Conservation (phyloP, 2,329 filamentous ascomycete species). For the Phyllosticta citrichinensis region DNA sequence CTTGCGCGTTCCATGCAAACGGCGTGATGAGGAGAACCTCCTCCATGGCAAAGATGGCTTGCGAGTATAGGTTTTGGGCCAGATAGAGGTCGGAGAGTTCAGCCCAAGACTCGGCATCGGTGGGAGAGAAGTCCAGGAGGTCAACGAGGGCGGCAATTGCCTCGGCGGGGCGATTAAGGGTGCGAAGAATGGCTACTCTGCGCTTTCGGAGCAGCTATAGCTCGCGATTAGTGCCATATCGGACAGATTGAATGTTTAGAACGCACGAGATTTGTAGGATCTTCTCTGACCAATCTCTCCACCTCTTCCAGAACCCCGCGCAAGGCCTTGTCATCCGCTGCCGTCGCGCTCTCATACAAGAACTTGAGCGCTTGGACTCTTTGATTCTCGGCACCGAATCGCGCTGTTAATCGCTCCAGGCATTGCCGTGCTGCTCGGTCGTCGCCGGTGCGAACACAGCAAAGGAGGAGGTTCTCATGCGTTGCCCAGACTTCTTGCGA, state of each 20-base stretch:
- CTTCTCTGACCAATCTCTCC: constrained; percentile 60
- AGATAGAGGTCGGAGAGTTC: constrained; percentile 85
- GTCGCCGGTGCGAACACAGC: constrained; percentile 76
- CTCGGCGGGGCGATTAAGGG: constrained; percentile 59
- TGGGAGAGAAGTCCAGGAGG: constrained; percentile 74
- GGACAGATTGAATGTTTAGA: not conserved
- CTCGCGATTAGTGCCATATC: not conserved
- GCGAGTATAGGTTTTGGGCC: constrained; percentile 64
- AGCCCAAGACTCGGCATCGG: constrained; percentile 86
- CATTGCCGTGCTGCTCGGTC: constrained; percentile 66
- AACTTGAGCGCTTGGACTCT: constrained; percentile 75
- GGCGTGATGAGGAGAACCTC: constrained; percentile 80
- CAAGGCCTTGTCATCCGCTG: constrained; percentile 54
- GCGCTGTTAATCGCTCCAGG: constrained; percentile 62
- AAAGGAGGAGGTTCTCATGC: constrained; percentile 78
- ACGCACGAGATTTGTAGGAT: constrained; percentile 70
- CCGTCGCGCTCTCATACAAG: constrained; percentile 74
- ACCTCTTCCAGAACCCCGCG: constrained; percentile 67
- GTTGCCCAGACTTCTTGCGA: constrained; percentile 71
- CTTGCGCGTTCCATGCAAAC: constrained; percentile 95
- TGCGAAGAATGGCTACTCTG: constrained; percentile 67
- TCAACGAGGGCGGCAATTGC: constrained; percentile 64
- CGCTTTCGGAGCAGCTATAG: constrained; percentile 72
- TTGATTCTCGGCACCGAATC: constrained; percentile 80
- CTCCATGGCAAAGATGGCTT: constrained; percentile 81